These are phyloP conservation scores for Apiotrichum gamsii DNA, from an alignment of 1,284 basidiomycete species.

Conservation along the genomic window DNA sequence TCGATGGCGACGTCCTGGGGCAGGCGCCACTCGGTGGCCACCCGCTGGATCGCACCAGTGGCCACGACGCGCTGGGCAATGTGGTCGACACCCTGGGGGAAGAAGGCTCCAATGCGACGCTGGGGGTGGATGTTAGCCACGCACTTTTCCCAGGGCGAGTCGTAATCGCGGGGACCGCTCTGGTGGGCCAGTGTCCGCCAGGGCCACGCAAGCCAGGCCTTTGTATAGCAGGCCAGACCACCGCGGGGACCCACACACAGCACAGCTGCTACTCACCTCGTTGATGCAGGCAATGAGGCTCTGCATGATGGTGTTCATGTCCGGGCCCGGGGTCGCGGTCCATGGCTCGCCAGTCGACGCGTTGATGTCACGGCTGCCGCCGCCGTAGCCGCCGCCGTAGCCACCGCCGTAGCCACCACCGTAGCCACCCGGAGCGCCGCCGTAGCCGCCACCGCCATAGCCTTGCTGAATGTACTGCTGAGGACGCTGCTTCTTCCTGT, in stretches of 20 bases:
- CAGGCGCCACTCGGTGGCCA: constrained; percentile 48
- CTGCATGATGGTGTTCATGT: constrained; percentile 4
- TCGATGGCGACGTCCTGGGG: constrained; percentile 45
- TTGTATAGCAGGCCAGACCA: no score
- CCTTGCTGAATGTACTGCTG: background rate
- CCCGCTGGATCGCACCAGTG: constrained; percentile 40
- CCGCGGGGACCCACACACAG: constrained; percentile 23
- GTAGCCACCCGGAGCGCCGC: constrained; percentile 1
- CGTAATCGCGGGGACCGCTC: no score
- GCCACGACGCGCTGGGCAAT: constrained; percentile 47
- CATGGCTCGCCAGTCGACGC: no score
- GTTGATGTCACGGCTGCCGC: constrained; percentile 1
- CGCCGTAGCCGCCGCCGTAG: background rate
- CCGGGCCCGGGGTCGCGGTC: constrained; percentile 1
- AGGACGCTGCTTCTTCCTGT: constrained; percentile 1
- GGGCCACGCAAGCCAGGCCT: no score
- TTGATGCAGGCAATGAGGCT: constrained; percentile 43
- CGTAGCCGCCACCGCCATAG: background rate
- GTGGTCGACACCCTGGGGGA: constrained; percentile 44
- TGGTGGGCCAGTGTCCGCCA: no score
- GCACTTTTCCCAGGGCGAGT: constrained; percentile 22
- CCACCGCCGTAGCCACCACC: constrained; percentile 4
- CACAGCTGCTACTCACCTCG: constrained; percentile 46
- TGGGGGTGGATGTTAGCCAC: no score
- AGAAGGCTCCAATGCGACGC: constrained; percentile 49